Percentiles rank a stretch among this genome's conserved stretches.
Conservation (phyloP, 352 stramenopile species). For the Phytophthora cactorum region DNA sequence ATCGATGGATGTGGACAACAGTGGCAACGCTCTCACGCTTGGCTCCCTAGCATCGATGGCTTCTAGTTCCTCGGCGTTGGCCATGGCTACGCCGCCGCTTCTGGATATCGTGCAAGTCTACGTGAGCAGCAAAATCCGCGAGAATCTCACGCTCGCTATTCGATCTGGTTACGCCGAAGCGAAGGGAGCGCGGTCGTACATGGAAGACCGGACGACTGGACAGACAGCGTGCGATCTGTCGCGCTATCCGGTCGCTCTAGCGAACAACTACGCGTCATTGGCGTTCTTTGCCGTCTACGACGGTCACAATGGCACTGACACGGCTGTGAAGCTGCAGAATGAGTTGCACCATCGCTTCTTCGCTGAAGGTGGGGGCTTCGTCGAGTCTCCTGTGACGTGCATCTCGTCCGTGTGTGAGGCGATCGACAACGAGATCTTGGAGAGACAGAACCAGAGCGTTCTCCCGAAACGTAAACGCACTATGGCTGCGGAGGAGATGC, state of each 20-base stretch:
- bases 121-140: slow-evolving; percentile 88
- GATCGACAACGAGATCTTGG: slow-evolving; percentile 79
- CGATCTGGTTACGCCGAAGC: slow-evolving; percentile 85
- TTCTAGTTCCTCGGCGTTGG: slow-evolving; percentile 27
- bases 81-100: slow-evolving; percentile 18
- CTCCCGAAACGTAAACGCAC: slow-evolving; percentile 70
- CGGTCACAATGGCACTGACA: slow-evolving; percentile 87
- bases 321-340: slow-evolving; percentile 76
- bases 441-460: slow-evolving; percentile 77
- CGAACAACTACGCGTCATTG: slow-evolving; percentile 50
- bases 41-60: slow-evolving; percentile 32
- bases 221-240: slow-evolving; percentile 56
- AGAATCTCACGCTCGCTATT: slow-evolving; percentile 76
- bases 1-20: slow-evolving; percentile 39
- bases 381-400: slow-evolving; percentile 50
- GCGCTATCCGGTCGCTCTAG: slow-evolving; percentile 45
- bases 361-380: slow-evolving; percentile 54
- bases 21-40: slow-evolving; percentile 26
- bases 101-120: slow-evolving; percentile 83
- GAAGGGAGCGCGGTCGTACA: slow-evolving; percentile 86
- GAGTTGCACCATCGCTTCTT: slow-evolving; percentile 85
- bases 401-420: slow-evolving; percentile 66
- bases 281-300: slow-evolving; percentile 90
- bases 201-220: slow-evolving; percentile 84
- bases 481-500: slow-evolving; percentile 46